phyloP scores from a whole-genome alignment of 768 basidiomycete species.

The Pleurotus tuoliensis region DNA sequence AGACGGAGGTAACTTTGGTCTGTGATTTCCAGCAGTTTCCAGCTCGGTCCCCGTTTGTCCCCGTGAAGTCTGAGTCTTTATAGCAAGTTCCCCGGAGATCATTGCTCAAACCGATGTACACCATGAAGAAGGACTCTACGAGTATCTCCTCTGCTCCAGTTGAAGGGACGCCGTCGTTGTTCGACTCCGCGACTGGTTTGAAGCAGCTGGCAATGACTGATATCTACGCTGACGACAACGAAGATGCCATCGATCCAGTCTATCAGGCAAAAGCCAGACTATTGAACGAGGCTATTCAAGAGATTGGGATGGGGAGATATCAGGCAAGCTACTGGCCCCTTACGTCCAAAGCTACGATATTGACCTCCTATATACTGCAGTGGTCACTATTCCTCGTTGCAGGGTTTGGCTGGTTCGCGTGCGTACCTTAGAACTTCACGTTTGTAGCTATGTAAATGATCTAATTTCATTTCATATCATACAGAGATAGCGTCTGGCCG shows the following conservation, averaged over 20 bases:
- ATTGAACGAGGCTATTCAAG: slow-evolving; percentile 56
- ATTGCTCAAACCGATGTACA: background rate
- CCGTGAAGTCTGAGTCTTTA: too few species aligned
- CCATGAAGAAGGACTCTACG: background rate
- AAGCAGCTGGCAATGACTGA: background rate
- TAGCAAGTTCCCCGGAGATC: too few species aligned
- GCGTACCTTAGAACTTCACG: slow-evolving; percentile 21
- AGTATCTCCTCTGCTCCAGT: background rate
- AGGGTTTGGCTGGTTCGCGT: slow-evolving; percentile 77
- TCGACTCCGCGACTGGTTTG: background rate
- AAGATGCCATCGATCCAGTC: slow-evolving; percentile 37
- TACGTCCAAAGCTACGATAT: background rate
- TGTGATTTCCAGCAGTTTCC: too few species aligned
- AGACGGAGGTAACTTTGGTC: too few species aligned
- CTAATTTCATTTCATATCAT: too few species aligned
- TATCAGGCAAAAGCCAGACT: slow-evolving; percentile 56
- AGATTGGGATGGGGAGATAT: slow-evolving; percentile 70
- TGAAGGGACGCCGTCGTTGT: background rate
- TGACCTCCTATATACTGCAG: slow-evolving; percentile 23
- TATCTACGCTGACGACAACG: background rate
- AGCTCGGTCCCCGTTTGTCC: too few species aligned
- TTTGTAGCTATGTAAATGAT: background rate
- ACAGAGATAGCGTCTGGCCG: slow-evolving; percentile 69
- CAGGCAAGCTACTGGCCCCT: slow-evolving; percentile 32
- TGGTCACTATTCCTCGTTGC: slow-evolving; percentile 61